Evolutionary conservation across 352 stramenopile species (phyloP), one percentile per base, ranked within the genome.

Genomic region (Phytophthora citrophthora): DNA sequence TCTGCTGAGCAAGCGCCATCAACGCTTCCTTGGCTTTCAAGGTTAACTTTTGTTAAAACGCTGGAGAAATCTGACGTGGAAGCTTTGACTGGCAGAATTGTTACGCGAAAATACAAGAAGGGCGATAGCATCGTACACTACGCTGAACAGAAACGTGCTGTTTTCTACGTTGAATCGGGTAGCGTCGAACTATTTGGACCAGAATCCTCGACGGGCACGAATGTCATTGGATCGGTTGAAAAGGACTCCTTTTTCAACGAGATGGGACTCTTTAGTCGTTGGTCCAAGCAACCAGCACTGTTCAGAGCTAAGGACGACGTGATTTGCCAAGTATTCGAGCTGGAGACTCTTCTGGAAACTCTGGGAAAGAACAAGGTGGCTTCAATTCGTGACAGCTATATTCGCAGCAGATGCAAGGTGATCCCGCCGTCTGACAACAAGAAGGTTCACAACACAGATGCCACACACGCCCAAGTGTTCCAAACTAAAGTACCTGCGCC

Each of bases 401-500:
- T 88, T 23, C 81, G 74, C 13, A 67, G 72, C 24, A 54, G 49
- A 36, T 52, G 75, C 51, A 67, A 68, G 1, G 16, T 54, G 5
- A 45, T 24, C 3, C 26, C 31, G 24, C 43, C 31, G 13, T 36
- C 36, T 29, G 49, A 54, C 38, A 39, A 26, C 1, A 56, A 68
- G 24, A 54, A 54, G 2, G n/a, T 64, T 3, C 63, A 77, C 27
- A 79, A 66, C 53, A 73, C 60, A 3, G 76, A 86, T 29, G 46
- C 41, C 23, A 79, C 61, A 0, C 67, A 79, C 31, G 83, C 74
- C 0, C 83, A 89, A 57, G 62, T 84, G 8, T 89, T 91, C 36
- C 67, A 69, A 7, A 76, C 62, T 1, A 83, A 88, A 50, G 61
- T 86, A 15, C 83, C 79, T 18, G 52, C 50, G 5, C n/a, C 49